Percentiles rank a stretch among this genome's conserved stretches.
Conservation (phyloP, 768 basidiomycete species). For the Clavulina sp. region DNA sequence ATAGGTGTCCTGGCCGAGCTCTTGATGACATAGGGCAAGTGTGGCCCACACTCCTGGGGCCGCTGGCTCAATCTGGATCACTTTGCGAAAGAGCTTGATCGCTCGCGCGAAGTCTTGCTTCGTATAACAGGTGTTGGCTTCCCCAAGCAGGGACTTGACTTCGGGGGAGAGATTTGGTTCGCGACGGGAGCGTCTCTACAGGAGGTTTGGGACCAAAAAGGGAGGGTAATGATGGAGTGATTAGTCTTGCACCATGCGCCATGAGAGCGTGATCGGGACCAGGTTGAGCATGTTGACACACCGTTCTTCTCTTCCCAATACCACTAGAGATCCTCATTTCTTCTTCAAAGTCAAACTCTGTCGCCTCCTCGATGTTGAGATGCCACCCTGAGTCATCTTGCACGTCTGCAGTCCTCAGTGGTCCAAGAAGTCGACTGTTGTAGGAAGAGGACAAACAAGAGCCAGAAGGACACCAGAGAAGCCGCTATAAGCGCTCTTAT, state of each 20-base stretch:
- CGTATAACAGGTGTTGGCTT: slow-evolving; percentile 77
- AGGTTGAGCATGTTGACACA: neutral
- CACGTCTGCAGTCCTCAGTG: too few species aligned
- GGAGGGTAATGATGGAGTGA: neutral
- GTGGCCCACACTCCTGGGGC: slow-evolving; percentile 75
- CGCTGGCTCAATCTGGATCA: slow-evolving; percentile 84
- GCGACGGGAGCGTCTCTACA: neutral
- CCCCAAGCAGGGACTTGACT: slow-evolving; percentile 42
- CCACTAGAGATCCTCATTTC: neutral
- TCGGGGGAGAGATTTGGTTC: slow-evolving; percentile 19
- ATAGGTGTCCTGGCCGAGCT: slow-evolving; percentile 54
- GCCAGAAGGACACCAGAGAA: slow-evolving; percentile 48
- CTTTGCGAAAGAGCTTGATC: slow-evolving; percentile 70
- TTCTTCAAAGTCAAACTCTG: slow-evolving; percentile 6
- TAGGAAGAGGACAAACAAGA: slow-evolving; percentile 26
- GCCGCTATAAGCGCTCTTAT: slow-evolving; percentile 38
- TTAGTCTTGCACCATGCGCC: neutral
- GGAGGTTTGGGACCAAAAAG: neutral
- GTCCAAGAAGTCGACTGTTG: too few species aligned
- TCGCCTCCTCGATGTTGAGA: slow-evolving; percentile 18
- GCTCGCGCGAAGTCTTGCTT: slow-evolving; percentile 48
- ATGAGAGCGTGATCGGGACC: neutral
- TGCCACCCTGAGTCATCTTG: slow-evolving; percentile 52
- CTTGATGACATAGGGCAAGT: slow-evolving; percentile 67
- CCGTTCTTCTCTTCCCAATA: slow-evolving; percentile 5